Evolutionary conservation across 2,329 filamentous ascomycete species (phyloP), one percentile per base, ranked within the genome.

Genomic region (Leptodontidium sp.): DNA sequence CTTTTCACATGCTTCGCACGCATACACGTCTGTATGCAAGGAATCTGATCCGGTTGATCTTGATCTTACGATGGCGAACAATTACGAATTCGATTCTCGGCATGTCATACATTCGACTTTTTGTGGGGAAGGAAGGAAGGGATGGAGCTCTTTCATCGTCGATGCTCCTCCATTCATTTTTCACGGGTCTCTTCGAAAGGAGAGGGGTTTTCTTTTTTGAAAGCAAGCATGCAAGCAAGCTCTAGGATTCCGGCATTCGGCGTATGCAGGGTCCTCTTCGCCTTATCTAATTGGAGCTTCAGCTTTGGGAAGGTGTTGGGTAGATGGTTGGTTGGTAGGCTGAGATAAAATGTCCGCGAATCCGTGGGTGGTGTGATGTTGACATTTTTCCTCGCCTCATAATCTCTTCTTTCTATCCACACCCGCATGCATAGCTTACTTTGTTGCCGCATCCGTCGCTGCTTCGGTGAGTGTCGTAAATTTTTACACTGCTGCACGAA

Each of bases 211-310:
- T 35, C 32, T 35, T 35, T 35, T 35, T 21, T 21, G 21, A 21
- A 21, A 21, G 21, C 21, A 21, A 21, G 43, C 43, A 47, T 11
- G 6, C 14, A 40, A 38, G 29, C 32, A 57, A 57, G 32, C 53
- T 40, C 7, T 32, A n/a, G 17, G 15, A 29, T 38, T 57, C 53
- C 35, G 35, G 53, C 53, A 57, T 40, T 21, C 21, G 21, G 21
- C 21, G 21, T 21, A 57, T 57, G 53, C 53, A 57, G 32, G 53
- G 29, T 55, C 52, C n/a, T 55, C 35, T 47, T 21, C 21, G 43
- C 29, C 52, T 55, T 35, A n/a, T 55, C 52, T 55, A n/a, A 35
- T 55, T 26, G 29, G 29, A 55, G 17, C 47, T 55, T 35, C 21
- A 21, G 21, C 21, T 21, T 21, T 21, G 21, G 21, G 21, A 21